Evolutionary conservation across 805 yeast species (phyloP), one percentile per base, ranked within the genome.

Genomic region (Yarrowia yakushimensis): DNA sequence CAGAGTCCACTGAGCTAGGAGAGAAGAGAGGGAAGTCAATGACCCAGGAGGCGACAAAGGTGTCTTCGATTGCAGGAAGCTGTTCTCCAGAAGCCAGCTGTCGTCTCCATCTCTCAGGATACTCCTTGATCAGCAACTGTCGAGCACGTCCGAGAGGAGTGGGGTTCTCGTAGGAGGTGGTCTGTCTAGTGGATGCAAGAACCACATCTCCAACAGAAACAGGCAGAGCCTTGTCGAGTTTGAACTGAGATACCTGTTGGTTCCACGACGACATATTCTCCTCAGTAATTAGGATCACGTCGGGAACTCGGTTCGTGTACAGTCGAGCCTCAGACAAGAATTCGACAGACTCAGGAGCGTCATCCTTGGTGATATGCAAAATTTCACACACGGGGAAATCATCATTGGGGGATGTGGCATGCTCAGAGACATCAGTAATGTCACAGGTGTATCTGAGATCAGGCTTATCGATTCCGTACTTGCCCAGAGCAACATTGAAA

Each of bases 381-480:
- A 72, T 75, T 71, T 93, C 99, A 27, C 89, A 77, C 1, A 89
- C 83, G 0, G 90, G 87, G 70, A 85, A 93, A 0, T 75, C 78
- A 3, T 70, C 66, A 1, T 74, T 77, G 5, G 70, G 66, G 3
- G 59, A 52, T 25, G 81, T 72, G 7, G 76, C 72, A 2, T 62
- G 67, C 1, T 78, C 73, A 15, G 69, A 69, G 22, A 80, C 79
- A 62, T 68, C 77, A 1, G 68, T 63, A 42, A 90, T 81, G 33
- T 78, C 70, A 31, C 90, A 66, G 0, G 76, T 70, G 22, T 67
- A 70, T 65, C 97, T 79, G 66, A 94, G 74, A 72, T 94, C 98
- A 0, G 99, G 99, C 72, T 94, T 94, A 71, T 94, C 99, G 59
- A 92, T 88, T 15, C 99, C 99, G 70, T 84, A 94, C 18, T 74